Conservation (phyloP, 1,284 basidiomycete genomes). For the Serendipita sp. region DNA sequence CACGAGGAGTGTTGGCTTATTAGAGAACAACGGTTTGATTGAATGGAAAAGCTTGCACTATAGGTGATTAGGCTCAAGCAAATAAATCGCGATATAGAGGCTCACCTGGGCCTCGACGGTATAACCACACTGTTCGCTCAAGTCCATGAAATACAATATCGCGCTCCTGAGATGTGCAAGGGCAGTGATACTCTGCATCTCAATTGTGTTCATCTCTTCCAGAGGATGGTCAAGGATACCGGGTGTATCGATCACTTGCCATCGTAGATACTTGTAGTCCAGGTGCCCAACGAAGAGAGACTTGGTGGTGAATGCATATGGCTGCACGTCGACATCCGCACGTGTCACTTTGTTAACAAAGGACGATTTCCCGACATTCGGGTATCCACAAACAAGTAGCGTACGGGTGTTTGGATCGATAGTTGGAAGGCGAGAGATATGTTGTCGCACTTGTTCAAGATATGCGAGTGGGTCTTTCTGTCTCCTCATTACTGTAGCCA, state of each 20-base stretch:
- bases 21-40: slow-evolving; percentile 87
- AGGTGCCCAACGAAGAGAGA: slow-evolving; percentile 92
- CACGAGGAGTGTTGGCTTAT: slow-evolving; percentile 83
- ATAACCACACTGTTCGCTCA: slow-evolving; percentile 93
- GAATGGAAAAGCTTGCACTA: slow-evolving; percentile 96
- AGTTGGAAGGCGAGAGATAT: slow-evolving; percentile 88
- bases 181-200: slow-evolving; percentile 97
- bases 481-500: slow-evolving; percentile 93
- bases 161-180: slow-evolving; percentile 86
- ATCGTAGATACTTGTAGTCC: slow-evolving; percentile 93
- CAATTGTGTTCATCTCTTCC: slow-evolving; percentile 98
- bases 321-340: slow-evolving; percentile 94
- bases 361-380: slow-evolving; percentile 93
- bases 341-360: slow-evolving; percentile 98
- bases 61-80: background rate
- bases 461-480: slow-evolving; percentile 95
- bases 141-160: slow-evolving; percentile 92
- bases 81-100: slow-evolving; percentile 12
- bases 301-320: slow-evolving; percentile 96
- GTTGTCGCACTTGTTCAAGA: slow-evolving; percentile 93
- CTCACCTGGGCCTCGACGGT: slow-evolving; percentile 80
- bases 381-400: slow-evolving; percentile 89
- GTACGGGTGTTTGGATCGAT: slow-evolving; percentile 97
- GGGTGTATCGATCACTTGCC: slow-evolving; percentile 95
- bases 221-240: slow-evolving; percentile 87